Evolutionary conservation across 2,329 filamentous ascomycete genomes (phyloP).

Genomic region (Tolypocladium endophyticum): DNA sequence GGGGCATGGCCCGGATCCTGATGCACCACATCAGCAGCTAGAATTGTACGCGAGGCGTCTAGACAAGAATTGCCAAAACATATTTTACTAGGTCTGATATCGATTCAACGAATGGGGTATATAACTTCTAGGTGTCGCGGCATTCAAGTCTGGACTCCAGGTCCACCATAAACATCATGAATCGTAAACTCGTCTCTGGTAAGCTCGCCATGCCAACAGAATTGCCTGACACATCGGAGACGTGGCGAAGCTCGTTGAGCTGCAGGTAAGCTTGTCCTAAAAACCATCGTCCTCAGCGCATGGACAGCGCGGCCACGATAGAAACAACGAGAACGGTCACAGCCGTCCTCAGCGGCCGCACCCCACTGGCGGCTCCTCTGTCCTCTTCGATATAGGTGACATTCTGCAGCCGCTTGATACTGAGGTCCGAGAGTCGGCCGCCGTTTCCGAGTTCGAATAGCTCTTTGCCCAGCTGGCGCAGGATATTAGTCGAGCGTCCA

Average conservation of each 20-base stretch:
- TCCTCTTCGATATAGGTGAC: slow-evolving; percentile 23
- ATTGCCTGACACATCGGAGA: background rate
- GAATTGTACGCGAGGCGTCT: background rate
- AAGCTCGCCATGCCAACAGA: background rate
- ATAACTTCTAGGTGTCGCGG: slow-evolving; percentile 4
- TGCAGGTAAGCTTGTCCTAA: background rate
- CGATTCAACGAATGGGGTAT: slow-evolving; percentile 2
- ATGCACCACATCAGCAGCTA: background rate
- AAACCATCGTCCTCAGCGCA: background rate
- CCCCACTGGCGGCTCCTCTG: slow-evolving; percentile 12
- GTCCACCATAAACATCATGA: background rate
- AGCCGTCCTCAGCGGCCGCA: slow-evolving; percentile 7
- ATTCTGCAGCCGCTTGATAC: slow-evolving; percentile 20
- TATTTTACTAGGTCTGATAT: slow-evolving; percentile 1
- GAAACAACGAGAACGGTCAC: slow-evolving; percentile 3
- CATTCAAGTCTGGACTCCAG: background rate
- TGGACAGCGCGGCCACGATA: background rate
- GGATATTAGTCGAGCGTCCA: slow-evolving; percentile 49
- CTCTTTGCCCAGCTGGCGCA: slow-evolving; percentile 39
- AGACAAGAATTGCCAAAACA: slow-evolving; percentile 1
- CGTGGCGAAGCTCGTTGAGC: background rate
- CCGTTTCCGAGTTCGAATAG: slow-evolving; percentile 34
- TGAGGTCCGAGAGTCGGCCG: slow-evolving; percentile 23
- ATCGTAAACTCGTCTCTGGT: background rate
- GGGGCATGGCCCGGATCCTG: background rate